These are phyloP conservation scores for Achlya hypogyna DNA, from an alignment of 352 stramenopile species.

Conservation along the genomic window DNA sequence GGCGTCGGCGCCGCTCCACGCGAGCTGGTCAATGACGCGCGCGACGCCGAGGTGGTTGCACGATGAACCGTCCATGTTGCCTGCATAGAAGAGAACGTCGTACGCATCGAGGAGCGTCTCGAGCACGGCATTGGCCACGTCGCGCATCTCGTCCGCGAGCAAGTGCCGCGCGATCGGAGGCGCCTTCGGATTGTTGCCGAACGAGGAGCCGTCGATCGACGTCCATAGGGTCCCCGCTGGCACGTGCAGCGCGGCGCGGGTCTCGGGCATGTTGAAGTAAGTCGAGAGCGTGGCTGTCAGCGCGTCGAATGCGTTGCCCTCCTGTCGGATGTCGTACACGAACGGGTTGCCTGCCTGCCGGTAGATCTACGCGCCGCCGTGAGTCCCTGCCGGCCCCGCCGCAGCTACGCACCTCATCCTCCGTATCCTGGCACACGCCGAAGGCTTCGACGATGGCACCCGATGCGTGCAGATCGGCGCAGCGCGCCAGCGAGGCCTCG, in stretches of 20 bases:
- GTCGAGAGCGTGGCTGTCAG: constrained; percentile 41
- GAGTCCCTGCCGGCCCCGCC: too few species aligned
- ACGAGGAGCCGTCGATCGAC: constrained; percentile 53
- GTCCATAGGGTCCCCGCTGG: constrained; percentile 46
- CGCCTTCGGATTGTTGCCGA: constrained; percentile 39
- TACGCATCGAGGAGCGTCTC: constrained; percentile 73
- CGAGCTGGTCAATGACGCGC: constrained; percentile 69
- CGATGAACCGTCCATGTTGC: constrained; percentile 75
- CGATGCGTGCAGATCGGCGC: constrained; percentile 63
- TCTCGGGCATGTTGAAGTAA: constrained; percentile 77
- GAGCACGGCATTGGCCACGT: constrained; percentile 67
- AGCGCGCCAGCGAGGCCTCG: constrained; percentile 63
- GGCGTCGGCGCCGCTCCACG: constrained; percentile 53
- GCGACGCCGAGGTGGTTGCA: constrained; percentile 73
- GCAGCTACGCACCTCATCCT: constrained; percentile 30
- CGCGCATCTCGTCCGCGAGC: constrained; percentile 62
- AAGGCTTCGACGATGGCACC: constrained; percentile 67
- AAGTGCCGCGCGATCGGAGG: constrained; percentile 61
- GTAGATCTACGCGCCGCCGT: constrained; percentile 67
- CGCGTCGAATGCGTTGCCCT: constrained; percentile 43
- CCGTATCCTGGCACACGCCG: constrained; percentile 51
- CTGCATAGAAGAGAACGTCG: constrained; percentile 75
- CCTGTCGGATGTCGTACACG: constrained; percentile 75
- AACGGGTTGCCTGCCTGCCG: constrained; percentile 65
- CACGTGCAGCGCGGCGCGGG: constrained; percentile 83